Conservation (phyloP, 352 stramenopile genomes). For the Achlya hypogyna region DNA sequence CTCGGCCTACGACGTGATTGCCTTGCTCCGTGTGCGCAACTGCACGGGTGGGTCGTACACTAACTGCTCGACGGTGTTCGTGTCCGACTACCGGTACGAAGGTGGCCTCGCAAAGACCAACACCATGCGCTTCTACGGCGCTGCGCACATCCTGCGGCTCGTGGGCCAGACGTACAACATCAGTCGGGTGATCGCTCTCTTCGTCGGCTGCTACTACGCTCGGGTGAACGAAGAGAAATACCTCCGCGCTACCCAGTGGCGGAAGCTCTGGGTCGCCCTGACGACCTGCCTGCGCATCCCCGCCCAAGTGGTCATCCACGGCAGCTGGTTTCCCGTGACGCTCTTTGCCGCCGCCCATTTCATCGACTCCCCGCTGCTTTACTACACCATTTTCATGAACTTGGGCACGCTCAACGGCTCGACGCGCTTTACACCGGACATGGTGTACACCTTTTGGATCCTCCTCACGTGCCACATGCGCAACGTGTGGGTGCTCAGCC, state of each 20-base stretch:
- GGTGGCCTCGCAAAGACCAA: neutral
- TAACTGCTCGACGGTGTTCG: neutral
- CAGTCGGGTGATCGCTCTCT: neutral
- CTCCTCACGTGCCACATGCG: neutral
- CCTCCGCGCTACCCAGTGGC: neutral
- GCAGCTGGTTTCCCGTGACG: neutral
- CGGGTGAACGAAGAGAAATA: neutral
- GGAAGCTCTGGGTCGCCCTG: neutral
- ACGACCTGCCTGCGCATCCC: neutral
- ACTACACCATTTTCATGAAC: neutral
- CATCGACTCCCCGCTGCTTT: neutral
- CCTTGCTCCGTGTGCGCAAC: neutral
- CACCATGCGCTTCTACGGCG: neutral
- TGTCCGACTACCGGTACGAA: neutral
- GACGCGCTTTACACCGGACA: neutral
- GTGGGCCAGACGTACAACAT: conserved; percentile 9
- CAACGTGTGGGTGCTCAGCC: conserved; percentile 3
- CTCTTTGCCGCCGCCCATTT: neutral
- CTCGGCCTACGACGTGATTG: neutral
- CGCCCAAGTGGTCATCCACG: neutral
- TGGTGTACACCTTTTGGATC: neutral
- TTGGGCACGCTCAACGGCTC: neutral
- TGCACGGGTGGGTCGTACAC: neutral
- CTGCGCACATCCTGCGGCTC: neutral
- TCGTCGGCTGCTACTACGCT: neutral